phyloP scores from a whole-genome alignment of 225 moss, liverwort and hornwort genomes.

The Physcomitrium patens region DNA sequence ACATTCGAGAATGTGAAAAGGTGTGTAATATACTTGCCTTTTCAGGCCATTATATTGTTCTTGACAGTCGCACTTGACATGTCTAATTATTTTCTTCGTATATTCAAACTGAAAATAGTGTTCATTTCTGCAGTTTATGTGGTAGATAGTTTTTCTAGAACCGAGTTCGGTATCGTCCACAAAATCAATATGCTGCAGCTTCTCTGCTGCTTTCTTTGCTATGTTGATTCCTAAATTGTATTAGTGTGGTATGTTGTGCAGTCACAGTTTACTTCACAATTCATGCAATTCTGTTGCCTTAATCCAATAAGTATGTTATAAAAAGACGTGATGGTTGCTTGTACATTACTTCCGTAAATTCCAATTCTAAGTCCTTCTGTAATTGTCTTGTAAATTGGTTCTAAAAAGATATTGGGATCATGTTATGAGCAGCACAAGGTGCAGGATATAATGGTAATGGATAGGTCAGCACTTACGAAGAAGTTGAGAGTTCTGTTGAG shows the following conservation, averaged over 20 bases:
- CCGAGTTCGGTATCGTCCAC: background rate
- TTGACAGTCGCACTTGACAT: background rate
- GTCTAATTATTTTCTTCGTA: background rate
- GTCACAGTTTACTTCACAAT: background rate
- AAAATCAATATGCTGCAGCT: slow-evolving; percentile 11
- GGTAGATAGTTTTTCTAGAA: background rate
- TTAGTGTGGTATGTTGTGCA: background rate
- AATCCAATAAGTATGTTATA: too few species aligned
- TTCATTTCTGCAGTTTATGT: background rate
- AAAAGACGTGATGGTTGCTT: background rate
- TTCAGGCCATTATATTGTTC: background rate
- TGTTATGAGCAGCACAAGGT: slow-evolving; percentile 28
- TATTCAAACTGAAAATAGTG: background rate
- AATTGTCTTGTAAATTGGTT: background rate
- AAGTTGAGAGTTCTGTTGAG: slow-evolving; percentile 44
- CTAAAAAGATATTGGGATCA: too few species aligned
- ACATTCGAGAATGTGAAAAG: slow-evolving; percentile 72
- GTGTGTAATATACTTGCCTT: slow-evolving; percentile 13
- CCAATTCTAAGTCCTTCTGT: background rate
- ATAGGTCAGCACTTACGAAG: slow-evolving; percentile 39
- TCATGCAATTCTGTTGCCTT: too few species aligned
- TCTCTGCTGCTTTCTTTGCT: slow-evolving; percentile 8
- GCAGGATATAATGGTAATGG: slow-evolving; percentile 32
- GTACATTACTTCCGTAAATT: background rate
- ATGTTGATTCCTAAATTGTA: slow-evolving; percentile 17